These are phyloP conservation scores for Trifolium subterraneum DNA, from an alignment of 306 rosid genomes.

Conservation along the genomic window DNA sequence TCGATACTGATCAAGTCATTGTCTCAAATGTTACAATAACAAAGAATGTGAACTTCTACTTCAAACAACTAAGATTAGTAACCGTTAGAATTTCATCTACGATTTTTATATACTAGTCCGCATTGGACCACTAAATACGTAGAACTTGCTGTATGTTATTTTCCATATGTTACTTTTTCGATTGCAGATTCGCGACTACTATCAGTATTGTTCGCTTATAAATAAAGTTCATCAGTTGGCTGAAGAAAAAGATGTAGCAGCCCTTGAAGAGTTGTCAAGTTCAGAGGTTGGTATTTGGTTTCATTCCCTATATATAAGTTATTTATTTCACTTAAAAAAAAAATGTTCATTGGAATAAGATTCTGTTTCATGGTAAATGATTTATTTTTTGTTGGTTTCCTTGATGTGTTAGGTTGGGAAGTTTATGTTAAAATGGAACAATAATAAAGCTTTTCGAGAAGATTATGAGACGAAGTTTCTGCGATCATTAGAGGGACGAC, in stretches of 20 bases:
- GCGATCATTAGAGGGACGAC: background rate
- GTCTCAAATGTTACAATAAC: background rate
- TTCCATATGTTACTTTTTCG: background rate
- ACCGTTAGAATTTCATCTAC: background rate
- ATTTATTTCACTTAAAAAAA: background rate
- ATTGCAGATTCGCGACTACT: constrained; percentile 31
- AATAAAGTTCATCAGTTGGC: constrained; percentile 26
- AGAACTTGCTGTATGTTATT: background rate
- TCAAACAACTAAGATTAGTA: background rate
- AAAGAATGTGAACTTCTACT: too few species aligned
- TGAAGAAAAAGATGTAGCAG: constrained; percentile 28
- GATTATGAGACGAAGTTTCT: constrained; percentile 38
- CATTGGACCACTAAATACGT: background rate
- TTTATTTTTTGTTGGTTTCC: background rate
- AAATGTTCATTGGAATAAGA: background rate
- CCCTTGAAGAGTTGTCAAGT: constrained; percentile 9
- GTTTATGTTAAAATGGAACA: constrained; percentile 45
- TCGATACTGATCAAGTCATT: background rate
- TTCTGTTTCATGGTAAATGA: background rate
- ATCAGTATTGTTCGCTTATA: constrained; percentile 28
- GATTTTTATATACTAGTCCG: background rate
- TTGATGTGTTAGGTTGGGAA: constrained; percentile 37
- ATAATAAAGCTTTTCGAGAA: constrained; percentile 27
- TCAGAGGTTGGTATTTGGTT: constrained; percentile 14
- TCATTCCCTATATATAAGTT: background rate